Evolutionary conservation across 2,329 filamentous ascomycete species (phyloP).

Genomic region (Cercospora zeina): DNA sequence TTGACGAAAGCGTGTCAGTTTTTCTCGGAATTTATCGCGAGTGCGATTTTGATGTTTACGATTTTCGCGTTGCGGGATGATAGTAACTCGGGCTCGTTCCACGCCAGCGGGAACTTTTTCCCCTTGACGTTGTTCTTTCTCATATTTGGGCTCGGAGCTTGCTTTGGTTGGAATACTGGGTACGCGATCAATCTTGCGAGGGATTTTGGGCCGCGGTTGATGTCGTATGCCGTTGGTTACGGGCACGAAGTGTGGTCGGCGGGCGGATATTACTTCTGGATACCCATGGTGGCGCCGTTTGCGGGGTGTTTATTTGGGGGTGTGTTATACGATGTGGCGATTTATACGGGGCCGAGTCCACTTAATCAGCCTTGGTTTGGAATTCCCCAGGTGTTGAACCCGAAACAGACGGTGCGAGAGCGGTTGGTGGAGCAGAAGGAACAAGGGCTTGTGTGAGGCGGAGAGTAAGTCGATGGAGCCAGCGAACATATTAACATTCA

Average conservation of each 20-base stretch:
- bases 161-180: conserved; percentile 69
- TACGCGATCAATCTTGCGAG: conserved; percentile 68
- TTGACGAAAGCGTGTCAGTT: conserved; percentile 67
- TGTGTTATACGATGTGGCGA: conserved; percentile 65
- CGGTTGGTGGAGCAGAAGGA: conserved; percentile 31
- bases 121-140: conserved; percentile 65
- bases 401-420: conserved; percentile 24
- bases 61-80: conserved; percentile 67
- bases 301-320: conserved; percentile 63
- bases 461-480: not conserved
- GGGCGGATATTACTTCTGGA: conserved; percentile 51
- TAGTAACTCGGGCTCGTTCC: conserved; percentile 41
- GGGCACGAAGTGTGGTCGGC: conserved; percentile 62
- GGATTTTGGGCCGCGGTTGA: conserved; percentile 69
- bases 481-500: no score
- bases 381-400: conserved; percentile 30
- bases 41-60: conserved; percentile 65
- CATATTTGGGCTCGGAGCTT: conserved; percentile 66
- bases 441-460: conserved; percentile 10
- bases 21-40: conserved; percentile 69
- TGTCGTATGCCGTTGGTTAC: conserved; percentile 68
- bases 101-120: conserved; percentile 48
- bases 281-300: conserved; percentile 66
- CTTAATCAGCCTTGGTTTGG: conserved; percentile 60
- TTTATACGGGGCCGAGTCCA: conserved; percentile 63